phyloP scores from a whole-genome alignment of 371 early-diverging fungal species.

The Thermomucor indicae-seudaticae region DNA sequence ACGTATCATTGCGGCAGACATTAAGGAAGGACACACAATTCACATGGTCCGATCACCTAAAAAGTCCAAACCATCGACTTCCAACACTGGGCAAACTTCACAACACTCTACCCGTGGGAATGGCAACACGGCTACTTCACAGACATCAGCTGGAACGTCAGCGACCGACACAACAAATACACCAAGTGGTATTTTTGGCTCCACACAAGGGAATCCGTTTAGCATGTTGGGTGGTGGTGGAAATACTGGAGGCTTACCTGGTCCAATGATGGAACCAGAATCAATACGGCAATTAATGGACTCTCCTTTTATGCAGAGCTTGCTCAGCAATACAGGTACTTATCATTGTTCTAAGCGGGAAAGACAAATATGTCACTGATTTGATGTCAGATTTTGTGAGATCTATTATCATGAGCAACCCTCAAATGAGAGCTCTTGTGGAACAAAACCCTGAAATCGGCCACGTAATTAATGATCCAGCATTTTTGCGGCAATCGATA shows the following conservation, averaged over 20 bases:
- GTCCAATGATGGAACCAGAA: conserved; percentile 39
- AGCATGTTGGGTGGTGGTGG: conserved; percentile 14
- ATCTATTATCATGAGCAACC: conserved; percentile 70
- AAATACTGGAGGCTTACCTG: too few relatives aligned
- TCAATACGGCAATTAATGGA: conserved; percentile 50
- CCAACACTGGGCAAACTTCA: conserved; percentile 7
- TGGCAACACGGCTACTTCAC: neutral
- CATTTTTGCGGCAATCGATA: conserved; percentile 67
- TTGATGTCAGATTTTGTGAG: conserved; percentile 56
- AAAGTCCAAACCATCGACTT: conserved; percentile 19
- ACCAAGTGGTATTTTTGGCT: conserved; percentile 16
- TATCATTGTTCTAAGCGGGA: neutral
- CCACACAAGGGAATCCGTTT: too few relatives aligned
- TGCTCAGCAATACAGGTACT: conserved; percentile 43
- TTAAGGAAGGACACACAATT: conserved; percentile 56
- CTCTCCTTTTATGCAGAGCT: conserved; percentile 44
- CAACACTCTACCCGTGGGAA: too few relatives aligned
- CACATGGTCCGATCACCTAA: conserved; percentile 59
- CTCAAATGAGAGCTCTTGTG: conserved; percentile 59
- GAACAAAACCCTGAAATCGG: conserved; percentile 80
- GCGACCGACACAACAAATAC: conserved; percentile 19
- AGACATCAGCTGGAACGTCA: neutral
- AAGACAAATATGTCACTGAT: neutral
- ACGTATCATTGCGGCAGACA: conserved; percentile 7
- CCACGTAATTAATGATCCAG: conserved; percentile 73